Evolutionary conservation across 1,284 basidiomycete genomes (phyloP).

Genomic region (Phylloboletellus chloephorus): DNA sequence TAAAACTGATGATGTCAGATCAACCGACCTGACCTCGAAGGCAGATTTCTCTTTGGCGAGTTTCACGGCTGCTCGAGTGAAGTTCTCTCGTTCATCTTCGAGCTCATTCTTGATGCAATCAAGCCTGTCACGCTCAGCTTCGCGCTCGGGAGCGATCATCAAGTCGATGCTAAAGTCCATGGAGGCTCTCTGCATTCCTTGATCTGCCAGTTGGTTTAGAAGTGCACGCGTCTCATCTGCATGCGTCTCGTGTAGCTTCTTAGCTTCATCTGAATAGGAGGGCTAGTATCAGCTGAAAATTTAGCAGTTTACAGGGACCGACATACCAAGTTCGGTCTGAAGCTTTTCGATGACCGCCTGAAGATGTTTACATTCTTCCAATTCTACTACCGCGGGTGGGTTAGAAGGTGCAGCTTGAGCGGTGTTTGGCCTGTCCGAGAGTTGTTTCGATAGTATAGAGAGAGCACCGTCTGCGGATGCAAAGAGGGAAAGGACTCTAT

Average conservation of each 20-base stretch:
- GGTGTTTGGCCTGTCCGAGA: conserved; percentile 16
- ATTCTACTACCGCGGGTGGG: conserved; percentile 9
- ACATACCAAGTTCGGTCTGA: conserved; percentile 53
- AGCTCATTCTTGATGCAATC: conserved; percentile 51
- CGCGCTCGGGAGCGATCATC: conserved; percentile 46
- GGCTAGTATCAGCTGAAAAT: conserved; percentile 4
- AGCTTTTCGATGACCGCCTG: conserved; percentile 45
- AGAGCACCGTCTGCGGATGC: conserved; percentile 40
- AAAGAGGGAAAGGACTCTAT: conserved; percentile 48
- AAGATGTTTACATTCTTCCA: conserved; percentile 42
- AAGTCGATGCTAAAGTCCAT: conserved; percentile 46
- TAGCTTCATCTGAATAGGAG: conserved; percentile 41
- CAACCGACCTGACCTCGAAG: conserved; percentile 51
- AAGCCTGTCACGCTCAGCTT: conserved; percentile 49
- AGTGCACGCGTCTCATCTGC: conserved; percentile 45
- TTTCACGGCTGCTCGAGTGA: conserved; percentile 58
- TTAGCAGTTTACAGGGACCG: not conserved
- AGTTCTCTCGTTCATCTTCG: conserved; percentile 61
- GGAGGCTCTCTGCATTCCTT: conserved; percentile 33
- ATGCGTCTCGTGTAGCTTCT: conserved; percentile 41
- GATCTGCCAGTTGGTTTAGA: conserved; percentile 46
- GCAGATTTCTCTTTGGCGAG: conserved; percentile 61
- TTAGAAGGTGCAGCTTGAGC: conserved; percentile 7
- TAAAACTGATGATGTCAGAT: conserved; percentile 2
- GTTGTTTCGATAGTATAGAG: conserved; percentile 20